Conservation (phyloP, 495 filamentous ascomycete species). For the Clavariopsis aquatica region DNA sequence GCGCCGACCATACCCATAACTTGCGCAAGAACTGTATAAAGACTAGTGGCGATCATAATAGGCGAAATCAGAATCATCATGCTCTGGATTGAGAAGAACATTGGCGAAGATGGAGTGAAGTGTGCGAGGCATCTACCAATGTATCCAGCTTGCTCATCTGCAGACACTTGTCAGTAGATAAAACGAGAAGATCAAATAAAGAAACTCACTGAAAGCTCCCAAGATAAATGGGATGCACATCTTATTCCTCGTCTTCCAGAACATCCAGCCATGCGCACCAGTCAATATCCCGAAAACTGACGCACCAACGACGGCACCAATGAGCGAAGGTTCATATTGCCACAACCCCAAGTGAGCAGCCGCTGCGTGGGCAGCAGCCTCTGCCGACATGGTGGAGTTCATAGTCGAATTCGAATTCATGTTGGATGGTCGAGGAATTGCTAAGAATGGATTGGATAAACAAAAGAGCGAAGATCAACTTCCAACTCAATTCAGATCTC, state of each 20-base stretch:
- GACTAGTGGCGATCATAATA: neutral
- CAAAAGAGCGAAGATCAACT: neutral
- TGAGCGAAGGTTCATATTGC: constrained; percentile 3
- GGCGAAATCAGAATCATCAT: constrained; percentile 6
- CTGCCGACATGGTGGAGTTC: neutral
- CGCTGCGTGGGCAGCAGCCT: neutral
- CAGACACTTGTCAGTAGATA: neutral
- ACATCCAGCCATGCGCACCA: neutral
- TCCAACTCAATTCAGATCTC: neutral
- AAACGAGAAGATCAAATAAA: neutral
- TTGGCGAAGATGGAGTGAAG: neutral
- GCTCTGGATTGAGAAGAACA: neutral
- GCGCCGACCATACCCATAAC: neutral
- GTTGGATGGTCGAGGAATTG: neutral
- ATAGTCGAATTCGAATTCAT: neutral
- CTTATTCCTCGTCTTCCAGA: constrained; percentile 2
- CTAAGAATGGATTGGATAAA: neutral
- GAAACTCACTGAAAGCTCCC: neutral
- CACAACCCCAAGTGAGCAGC: neutral
- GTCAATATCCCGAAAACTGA: neutral
- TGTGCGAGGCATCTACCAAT: neutral
- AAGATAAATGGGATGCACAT: neutral
- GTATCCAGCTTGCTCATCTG: neutral
- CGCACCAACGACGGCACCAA: neutral
- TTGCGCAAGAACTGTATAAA: neutral